Evolutionary conservation across 163 green algal genomes (phyloP).

Genomic region (Trebouxia gelatinosa): DNA sequence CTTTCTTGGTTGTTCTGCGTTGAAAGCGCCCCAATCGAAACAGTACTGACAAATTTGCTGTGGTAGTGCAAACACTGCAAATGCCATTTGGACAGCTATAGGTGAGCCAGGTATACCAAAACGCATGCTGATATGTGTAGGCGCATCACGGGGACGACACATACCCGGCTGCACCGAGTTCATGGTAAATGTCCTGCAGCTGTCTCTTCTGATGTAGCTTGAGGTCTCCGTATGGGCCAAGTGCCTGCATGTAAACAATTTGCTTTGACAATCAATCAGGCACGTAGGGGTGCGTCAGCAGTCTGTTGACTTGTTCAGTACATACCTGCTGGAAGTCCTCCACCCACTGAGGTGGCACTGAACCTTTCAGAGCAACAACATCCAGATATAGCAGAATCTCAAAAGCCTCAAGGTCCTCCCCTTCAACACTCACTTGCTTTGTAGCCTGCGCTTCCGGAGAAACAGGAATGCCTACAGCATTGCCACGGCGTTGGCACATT

Average conservation of each 20-base stretch:
- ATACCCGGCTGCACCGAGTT: constrained; percentile 37
- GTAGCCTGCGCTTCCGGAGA: background rate
- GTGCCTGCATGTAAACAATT: too few species aligned
- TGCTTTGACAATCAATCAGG: too few species aligned
- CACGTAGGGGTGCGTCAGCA: background rate
- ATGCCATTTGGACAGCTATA: too few species aligned
- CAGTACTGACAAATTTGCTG: too few species aligned
- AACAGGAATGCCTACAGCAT: background rate
- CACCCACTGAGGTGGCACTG: constrained; percentile 62
- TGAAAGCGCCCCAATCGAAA: too few species aligned
- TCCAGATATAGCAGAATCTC: constrained; percentile 30
- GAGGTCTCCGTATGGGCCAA: constrained; percentile 55
- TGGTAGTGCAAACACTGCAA: too few species aligned
- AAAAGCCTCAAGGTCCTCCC: constrained; percentile 25
- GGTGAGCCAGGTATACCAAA: too few species aligned
- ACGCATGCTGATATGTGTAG: too few species aligned
- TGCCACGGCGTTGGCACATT: too few species aligned
- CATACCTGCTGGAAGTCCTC: constrained; percentile 57
- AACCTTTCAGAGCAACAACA: constrained; percentile 63
- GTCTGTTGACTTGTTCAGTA: background rate
- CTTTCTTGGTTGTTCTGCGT: too few species aligned
- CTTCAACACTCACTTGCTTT: background rate
- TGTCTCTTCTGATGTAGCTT: constrained; percentile 59
- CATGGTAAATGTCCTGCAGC: constrained; percentile 68
- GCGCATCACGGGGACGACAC: too few species aligned